These are phyloP conservation scores for Colletotrichum camelliae DNA, from an alignment of 2,329 filamentous ascomycete species.

Conservation along the genomic window DNA sequence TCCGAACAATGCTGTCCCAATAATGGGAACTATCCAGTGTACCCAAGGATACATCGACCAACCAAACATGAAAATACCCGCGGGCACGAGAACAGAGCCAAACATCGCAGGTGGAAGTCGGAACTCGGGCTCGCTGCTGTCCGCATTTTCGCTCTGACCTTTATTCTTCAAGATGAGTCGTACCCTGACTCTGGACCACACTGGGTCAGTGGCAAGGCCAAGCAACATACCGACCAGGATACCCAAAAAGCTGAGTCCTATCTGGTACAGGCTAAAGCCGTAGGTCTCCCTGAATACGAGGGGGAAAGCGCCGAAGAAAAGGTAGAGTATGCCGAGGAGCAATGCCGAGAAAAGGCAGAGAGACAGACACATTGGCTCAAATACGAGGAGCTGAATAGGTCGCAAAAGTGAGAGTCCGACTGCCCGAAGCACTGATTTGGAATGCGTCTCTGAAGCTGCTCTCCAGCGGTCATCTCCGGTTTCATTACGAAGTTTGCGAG, in stretches of 20 bases:
- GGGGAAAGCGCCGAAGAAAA: constrained; percentile 90
- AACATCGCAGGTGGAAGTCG: constrained; percentile 77
- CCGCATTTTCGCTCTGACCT: constrained; percentile 53
- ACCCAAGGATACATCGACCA: constrained; percentile 81
- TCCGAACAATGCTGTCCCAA: constrained; percentile 76
- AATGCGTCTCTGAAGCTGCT: constrained; percentile 76
- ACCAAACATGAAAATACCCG: constrained; percentile 86
- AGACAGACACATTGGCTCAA: constrained; percentile 85
- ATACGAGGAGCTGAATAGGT: constrained; percentile 78
- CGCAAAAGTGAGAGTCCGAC: constrained; percentile 64
- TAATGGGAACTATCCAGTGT: constrained; percentile 78
- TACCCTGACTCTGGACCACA: constrained; percentile 68
- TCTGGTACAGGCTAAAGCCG: constrained; percentile 79
- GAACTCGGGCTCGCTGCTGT: constrained; percentile 82
- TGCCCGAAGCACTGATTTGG: constrained; percentile 69
- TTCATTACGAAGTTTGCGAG: constrained; percentile 69
- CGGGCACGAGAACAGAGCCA: constrained; percentile 79
- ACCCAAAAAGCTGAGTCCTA: constrained; percentile 79
- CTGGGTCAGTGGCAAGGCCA: constrained; percentile 64
- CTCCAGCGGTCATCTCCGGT: constrained; percentile 79
- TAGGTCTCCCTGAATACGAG: constrained; percentile 79
- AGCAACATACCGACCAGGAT: constrained; percentile 71
- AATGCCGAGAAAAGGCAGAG: constrained; percentile 85
- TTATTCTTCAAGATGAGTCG: constrained; percentile 61
- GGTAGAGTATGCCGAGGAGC: constrained; percentile 84